phyloP scores from a whole-genome alignment of 768 basidiomycete genomes.

The Podaxis sp. region DNA sequence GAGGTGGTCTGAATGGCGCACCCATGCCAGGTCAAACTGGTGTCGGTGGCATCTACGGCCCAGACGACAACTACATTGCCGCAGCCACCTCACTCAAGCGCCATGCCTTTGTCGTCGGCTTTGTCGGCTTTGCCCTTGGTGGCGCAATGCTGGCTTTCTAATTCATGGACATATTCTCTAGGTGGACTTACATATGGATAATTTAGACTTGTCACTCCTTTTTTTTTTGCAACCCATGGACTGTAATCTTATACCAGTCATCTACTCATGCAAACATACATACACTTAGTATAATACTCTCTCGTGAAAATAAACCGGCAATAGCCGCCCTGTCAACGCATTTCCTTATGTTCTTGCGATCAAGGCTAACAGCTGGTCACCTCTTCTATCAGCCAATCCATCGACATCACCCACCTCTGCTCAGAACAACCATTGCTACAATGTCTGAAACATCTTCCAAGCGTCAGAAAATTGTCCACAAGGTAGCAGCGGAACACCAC shows the following conservation, averaged over 20 bases:
- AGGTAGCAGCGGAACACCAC: constrained; percentile 11
- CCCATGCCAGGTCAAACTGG: constrained; percentile 57
- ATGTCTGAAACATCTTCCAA: constrained; percentile 30
- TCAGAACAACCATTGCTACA: constrained; percentile 8
- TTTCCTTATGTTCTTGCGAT: constrained; percentile 13
- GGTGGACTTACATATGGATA: constrained; percentile 15
- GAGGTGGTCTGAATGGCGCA: constrained; percentile 55
- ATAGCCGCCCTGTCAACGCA: constrained; percentile 5
- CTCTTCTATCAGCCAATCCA: constrained; percentile 1
- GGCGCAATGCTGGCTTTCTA: constrained; percentile 48
- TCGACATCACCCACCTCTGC: constrained; percentile 1
- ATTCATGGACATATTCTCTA: constrained; percentile 18
- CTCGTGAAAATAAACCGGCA: constrained; percentile 12
- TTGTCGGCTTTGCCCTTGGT: constrained; percentile 48
- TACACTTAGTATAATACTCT: neutral
- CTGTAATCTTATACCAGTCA: constrained; percentile 4
- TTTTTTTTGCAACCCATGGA: constrained; percentile 11
- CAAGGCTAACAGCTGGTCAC: neutral
- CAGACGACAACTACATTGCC: constrained; percentile 65
- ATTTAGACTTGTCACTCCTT: constrained; percentile 15
- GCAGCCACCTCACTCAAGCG: constrained; percentile 47
- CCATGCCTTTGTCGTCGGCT: constrained; percentile 43
- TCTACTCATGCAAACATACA: neutral
- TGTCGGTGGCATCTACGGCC: constrained; percentile 59
- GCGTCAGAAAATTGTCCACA: constrained; percentile 41